These are phyloP conservation scores for Xylaria sp. DNA, from an alignment of 2,329 filamentous ascomycete species.

Conservation along the genomic window DNA sequence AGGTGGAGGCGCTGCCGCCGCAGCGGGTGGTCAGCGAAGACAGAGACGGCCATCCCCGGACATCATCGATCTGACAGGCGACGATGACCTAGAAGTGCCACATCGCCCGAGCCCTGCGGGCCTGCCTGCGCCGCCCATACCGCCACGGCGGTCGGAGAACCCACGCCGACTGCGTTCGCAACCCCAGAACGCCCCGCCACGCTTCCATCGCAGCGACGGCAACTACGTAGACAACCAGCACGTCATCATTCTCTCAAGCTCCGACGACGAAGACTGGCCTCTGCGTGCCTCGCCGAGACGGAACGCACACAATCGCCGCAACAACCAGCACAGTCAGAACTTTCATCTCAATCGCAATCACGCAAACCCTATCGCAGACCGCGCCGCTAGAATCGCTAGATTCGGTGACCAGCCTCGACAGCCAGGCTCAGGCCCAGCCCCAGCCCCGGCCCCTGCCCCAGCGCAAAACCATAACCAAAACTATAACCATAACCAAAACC, in stretches of 20 bases:
- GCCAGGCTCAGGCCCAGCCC: not conserved
- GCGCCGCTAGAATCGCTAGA: slow-evolving; percentile 17
- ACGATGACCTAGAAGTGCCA: slow-evolving; percentile 24
- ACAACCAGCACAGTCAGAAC: not conserved
- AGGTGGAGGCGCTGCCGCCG: not conserved
- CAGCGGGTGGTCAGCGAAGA: slow-evolving; percentile 1
- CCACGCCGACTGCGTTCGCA: slow-evolving; percentile 33
- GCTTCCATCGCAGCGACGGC: slow-evolving; percentile 39
- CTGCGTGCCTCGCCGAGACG: slow-evolving; percentile 16
- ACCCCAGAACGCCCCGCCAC: slow-evolving; percentile 33
- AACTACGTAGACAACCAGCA: slow-evolving; percentile 35
- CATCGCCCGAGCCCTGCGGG: not conserved
- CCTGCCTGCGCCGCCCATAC: slow-evolving; percentile 10
- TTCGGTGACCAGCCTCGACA: slow-evolving; percentile 11
- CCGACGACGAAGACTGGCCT: slow-evolving; percentile 39
- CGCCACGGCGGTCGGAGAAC: slow-evolving; percentile 27
- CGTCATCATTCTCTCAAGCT: slow-evolving; percentile 39
- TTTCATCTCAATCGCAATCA: slow-evolving; percentile 4
- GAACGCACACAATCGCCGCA: slow-evolving; percentile 7
- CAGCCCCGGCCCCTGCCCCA: no score
- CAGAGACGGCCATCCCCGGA: slow-evolving; percentile 25
- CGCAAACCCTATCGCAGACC: slow-evolving; percentile 5
- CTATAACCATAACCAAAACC: no score
- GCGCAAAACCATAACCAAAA: no score
- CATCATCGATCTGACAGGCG: slow-evolving; percentile 39